Base-by-base conservation (phyloP, 352 stramenopile species). In the Globisporangium canariense region DNA sequence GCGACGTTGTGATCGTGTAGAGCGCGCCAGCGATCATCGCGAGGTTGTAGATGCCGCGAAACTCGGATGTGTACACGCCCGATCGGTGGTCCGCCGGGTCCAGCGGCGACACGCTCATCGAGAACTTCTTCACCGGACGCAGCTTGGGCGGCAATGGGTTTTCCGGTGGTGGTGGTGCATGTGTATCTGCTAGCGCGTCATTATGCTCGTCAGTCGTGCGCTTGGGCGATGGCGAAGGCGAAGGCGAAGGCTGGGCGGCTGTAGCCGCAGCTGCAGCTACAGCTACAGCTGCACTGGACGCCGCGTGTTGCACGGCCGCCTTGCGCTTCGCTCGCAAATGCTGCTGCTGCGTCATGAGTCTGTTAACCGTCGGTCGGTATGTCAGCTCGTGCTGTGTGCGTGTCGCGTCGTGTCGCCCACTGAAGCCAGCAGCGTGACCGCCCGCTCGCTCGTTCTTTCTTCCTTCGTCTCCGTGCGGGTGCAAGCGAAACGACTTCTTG, bases 11-110 rank as follows among this genome's bases (percentile, higher is more conserved):
- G 57, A 90, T 73, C 22, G 79, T 76, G 78, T 90, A 93, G 36
- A 93, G 67, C 52, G 62, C 76, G 25, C 76, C 78, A 11, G 75
- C 63, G 62, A 93, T 77, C 66, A 90, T 82, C 30, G 81, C 80
- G 28, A 93, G 58, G 68, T 93, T 90, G 80, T 90, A 93, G 62
- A 90, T 76, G 4, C 81, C 81, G 18, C 81, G 79, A 57, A 93
- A 93, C 64, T 91, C 80, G 70, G 79, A 90, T 68, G 73, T 80
- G 75, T 91, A 79, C 36, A 93, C 79, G n/a, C 74, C 77, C 1
- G 78, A 87, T 57, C 80, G 84, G 43, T 67, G 57, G 66, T 93
- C 84, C 6, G 84, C 81, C 4, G 80, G 81, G 54, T 93, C 81
- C 46, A 93, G 30, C 13, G 79, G 82, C 28, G 84, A 93, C 54